These are phyloP conservation scores for Antitrichia curtipendula DNA, from an alignment of 225 moss, liverwort and hornwort species.

Conservation along the genomic window DNA sequence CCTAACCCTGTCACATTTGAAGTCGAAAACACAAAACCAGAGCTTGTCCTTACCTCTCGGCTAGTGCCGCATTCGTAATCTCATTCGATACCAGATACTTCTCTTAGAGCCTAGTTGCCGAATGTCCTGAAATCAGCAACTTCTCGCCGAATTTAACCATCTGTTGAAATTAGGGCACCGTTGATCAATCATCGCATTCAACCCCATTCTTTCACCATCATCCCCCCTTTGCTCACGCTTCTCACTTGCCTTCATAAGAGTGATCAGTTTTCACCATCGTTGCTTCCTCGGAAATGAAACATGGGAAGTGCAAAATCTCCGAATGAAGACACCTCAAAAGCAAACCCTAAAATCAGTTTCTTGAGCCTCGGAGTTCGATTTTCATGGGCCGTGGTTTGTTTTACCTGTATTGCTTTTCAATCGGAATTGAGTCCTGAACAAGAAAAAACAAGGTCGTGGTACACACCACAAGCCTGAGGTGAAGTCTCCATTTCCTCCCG, in stretches of 20 bases:
- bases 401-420: not conserved
- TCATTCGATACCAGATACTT: not conserved
- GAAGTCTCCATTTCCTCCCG: not conserved
- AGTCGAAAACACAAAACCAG: not conserved
- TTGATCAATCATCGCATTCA: not conserved
- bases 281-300: not conserved
- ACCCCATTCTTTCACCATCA: not conserved
- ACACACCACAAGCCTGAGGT: not conserved
- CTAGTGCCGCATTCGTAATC: not conserved
- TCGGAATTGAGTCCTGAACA: not conserved
- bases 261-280: not conserved
- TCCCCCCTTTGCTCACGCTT: not conserved
- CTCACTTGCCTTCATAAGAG: not conserved
- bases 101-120: not conserved
- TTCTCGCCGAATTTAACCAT: not conserved
- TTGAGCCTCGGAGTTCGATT: not conserved
- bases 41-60: not conserved
- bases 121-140: not conserved
- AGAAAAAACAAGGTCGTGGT: not conserved
- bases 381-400: not conserved
- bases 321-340: not conserved
- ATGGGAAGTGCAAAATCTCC: not conserved
- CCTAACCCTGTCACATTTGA: not conserved
- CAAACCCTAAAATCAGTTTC: not conserved
- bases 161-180: not conserved